Conservation (phyloP, 2,329 filamentous ascomycete genomes). For the Dactylellina leptospora region DNA sequence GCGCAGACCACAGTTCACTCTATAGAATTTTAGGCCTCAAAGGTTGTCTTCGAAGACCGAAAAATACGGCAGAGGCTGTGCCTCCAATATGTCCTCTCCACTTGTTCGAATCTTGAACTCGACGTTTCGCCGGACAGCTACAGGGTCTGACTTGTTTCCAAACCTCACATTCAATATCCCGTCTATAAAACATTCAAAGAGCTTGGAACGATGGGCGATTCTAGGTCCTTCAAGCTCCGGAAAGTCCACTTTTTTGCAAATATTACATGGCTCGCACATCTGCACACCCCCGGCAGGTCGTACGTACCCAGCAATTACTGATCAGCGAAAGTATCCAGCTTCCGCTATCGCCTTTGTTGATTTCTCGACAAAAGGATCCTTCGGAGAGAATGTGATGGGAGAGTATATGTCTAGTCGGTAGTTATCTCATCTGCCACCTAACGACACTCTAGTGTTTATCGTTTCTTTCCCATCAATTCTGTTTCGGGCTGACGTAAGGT, state of each 20-base stretch:
- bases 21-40: no score
- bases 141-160: constrained; percentile 77
- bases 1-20: no score
- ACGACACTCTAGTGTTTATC: no score
- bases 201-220: constrained; percentile 78
- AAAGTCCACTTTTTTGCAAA: constrained; percentile 82
- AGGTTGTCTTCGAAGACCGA: no score
- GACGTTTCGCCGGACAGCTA: constrained; percentile 83
- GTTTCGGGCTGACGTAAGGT: not conserved
- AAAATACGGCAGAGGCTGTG: constrained; percentile 61
- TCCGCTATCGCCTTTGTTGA: constrained; percentile 84
- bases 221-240: constrained; percentile 80
- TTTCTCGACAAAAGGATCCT: constrained; percentile 70
- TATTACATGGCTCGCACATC: constrained; percentile 78
- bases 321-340: constrained; percentile 64
- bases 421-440: no score
- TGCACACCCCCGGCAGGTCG: constrained; percentile 78
- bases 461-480: not conserved
- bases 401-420: constrained; percentile 57
- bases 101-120: constrained; percentile 74
- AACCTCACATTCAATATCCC: constrained; percentile 75
- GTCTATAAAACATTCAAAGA: constrained; percentile 61
- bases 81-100: constrained; percentile 65
- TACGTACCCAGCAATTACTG: constrained; percentile 79
- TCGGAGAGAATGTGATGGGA: constrained; percentile 64